Percentiles rank a stretch among this genome's conserved stretches.
Evolutionary conservation across 441 rosid species (phyloP).

Genomic region (Brassica hybrid): DNA sequence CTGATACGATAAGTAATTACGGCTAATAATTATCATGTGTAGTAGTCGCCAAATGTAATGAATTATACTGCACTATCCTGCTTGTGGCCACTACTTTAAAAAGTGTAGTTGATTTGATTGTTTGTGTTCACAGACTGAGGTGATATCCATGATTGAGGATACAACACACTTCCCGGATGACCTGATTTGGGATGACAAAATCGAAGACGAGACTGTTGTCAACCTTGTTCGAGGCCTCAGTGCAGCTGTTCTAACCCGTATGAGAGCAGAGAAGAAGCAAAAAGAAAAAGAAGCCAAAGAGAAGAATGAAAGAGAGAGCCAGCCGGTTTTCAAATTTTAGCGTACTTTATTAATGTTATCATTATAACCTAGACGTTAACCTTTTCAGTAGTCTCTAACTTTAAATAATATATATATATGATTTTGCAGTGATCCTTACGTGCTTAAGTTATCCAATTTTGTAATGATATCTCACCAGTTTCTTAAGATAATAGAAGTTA

Average conservation of each 20-base stretch:
- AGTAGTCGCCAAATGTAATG: too few relatives aligned
- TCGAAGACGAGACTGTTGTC: too few relatives aligned
- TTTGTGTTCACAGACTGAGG: too few relatives aligned
- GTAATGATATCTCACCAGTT: neutral
- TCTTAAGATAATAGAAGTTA: neutral
- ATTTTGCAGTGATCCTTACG: neutral
- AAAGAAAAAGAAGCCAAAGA: neutral
- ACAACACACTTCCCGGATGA: too few relatives aligned
- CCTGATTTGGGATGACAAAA: too few relatives aligned
- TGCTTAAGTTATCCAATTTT: neutral
- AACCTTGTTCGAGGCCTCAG: neutral
- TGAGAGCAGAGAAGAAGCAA: neutral
- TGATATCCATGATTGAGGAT: too few relatives aligned
- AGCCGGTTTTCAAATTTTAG: neutral
- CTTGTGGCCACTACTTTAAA: too few relatives aligned
- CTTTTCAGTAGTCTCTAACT: neutral
- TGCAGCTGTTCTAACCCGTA: neutral
- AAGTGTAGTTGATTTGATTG: too few relatives aligned
- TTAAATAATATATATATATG: neutral
- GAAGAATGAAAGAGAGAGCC: neutral
- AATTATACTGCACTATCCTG: too few relatives aligned
- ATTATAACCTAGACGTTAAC: neutral
- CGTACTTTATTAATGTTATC: neutral
- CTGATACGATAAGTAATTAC: too few relatives aligned
- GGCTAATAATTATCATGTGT: too few relatives aligned